These are phyloP conservation scores for Liquidambar formosana DNA, from an alignment of 164 flowering plant genomes.

Conservation along the genomic window DNA sequence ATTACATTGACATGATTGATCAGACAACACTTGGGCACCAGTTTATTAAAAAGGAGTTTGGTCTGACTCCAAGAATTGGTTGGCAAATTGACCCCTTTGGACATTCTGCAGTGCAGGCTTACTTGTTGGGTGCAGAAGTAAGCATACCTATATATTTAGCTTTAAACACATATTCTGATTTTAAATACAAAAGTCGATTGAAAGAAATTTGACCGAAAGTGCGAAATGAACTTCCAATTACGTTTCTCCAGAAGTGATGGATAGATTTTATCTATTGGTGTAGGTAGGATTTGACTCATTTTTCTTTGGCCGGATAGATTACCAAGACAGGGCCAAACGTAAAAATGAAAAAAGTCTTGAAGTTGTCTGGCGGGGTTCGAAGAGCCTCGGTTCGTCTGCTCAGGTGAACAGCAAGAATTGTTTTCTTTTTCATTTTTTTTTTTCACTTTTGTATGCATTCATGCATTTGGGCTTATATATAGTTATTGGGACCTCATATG, in stretches of 20 bases:
- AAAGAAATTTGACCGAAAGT: no score
- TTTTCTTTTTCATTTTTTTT: not conserved
- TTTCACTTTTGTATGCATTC: not conserved
- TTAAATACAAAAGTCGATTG: no score
- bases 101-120: slow-evolving; percentile 94
- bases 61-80: slow-evolving; percentile 74
- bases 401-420: slow-evolving; percentile 26
- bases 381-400: slow-evolving; percentile 44
- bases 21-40: slow-evolving; percentile 88
- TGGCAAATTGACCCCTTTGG: slow-evolving; percentile 99
- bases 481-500: not conserved
- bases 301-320: slow-evolving; percentile 51
- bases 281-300: slow-evolving; percentile 81
- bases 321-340: slow-evolving; percentile 51
- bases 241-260: slow-evolving; percentile 1
- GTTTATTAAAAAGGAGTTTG: slow-evolving; percentile 61
- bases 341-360: slow-evolving; percentile 47
- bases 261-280: slow-evolving; percentile 1
- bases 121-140: slow-evolving; percentile 90
- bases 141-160: not conserved
- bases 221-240: not conserved
- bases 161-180: not conserved
- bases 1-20: slow-evolving; percentile 95
- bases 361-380: slow-evolving; percentile 49
- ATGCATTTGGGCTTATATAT: not conserved